Base-by-base conservation (phyloP, 371 early-diverging fungal genomes). In the Basidiobolus meristosporus region DNA sequence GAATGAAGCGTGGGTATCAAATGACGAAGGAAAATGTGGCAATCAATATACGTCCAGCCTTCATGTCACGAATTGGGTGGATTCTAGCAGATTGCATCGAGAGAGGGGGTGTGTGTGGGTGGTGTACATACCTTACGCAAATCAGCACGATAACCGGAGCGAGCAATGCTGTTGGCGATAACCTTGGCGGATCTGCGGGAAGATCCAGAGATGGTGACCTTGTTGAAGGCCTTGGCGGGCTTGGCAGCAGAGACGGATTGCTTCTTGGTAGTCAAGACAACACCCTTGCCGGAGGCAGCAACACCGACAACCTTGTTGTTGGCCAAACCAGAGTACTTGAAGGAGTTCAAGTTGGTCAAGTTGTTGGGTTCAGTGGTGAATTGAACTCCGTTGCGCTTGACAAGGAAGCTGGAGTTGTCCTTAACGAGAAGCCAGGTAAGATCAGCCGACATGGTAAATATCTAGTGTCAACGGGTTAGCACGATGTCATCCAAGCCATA, bases 301-400 rank as follows among this genome's bases (percentile, higher is more conserved):
- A 65, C 60, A 41, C 57, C 46, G 47, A 87, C 56, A 46, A 77
- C 76, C 74, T 78, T 78, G 54, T 53, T 53, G 73, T 74, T 76
- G 53, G 81, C 82, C 53, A 86, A 39, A 45, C 80, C 80, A 54
- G 84, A 81, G 77, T 66, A 81, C 74, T 83, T 85, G 75, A 70
- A 79, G 45, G 80, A 61, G 77, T 90, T 70, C 58, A 62, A 46
- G 70, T 84, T 83, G 61, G 57, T 61, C 61, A 89, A 65, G 80
- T 86, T 89, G 49, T 73, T 70, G 48, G 73, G 68, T 63, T 90
- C 88, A 39, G 75, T 48, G 48, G 74, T 70, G 68, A 90, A 68
- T 63, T 74, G 66, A 54, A 73, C 69, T 43, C 82, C 82, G 61
- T 64, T 64, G 51, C 83, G 72, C 78, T 85, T 84, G 56, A 87